Base-by-base conservation (phyloP, 345 rosid genomes). In the Hypericum perforatum region DNA sequence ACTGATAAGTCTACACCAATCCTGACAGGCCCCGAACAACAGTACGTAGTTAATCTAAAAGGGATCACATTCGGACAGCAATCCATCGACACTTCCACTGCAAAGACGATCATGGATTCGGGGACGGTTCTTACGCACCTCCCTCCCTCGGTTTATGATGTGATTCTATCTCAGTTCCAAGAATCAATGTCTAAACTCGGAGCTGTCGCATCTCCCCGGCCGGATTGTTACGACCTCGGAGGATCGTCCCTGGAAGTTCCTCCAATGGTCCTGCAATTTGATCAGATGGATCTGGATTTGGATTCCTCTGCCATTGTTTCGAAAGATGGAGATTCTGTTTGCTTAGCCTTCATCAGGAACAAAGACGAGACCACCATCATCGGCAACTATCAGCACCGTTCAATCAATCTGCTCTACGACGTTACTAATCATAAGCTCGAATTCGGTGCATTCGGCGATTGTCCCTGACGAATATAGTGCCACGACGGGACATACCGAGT, bases 41-140 rank as follows among this genome's bases (percentile, higher is more conserved):
- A 3, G 0, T 71, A 71, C 14, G 45, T 45, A 12, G 71, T 66
- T 2, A 45, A 51, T 4, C 58, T 71, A n/a, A 16, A 36, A 9
- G 65, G 65, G 7, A 44, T 71, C n/a, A 62, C 62, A 39, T 39
- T 66, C 7, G 71, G 68, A 2, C 7, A 12, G 12, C 48, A 29
- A 39, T 54, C 22, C 49, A 6, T 70, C 32, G 16, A 62, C 10
- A 44, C 58, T 16, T 10, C 64, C n/a, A 49, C 70, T 5, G 8
- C 7, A 6, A 45, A 54, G 7, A 59, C 71, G 32, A 66, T 66
- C n/a, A 49, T 70, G 7, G 68, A 68, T 45, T 51, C 72, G 10
- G 69, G 59, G 37, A 69, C 78, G 8, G 14, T 46, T 41, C 60
- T 74, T 36, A 53, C 67, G 13, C 67, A 64, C 40, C 57, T 74